Evolutionary conservation across 495 filamentous ascomycete species (phyloP).

Genomic region (Immersiella caudata): DNA sequence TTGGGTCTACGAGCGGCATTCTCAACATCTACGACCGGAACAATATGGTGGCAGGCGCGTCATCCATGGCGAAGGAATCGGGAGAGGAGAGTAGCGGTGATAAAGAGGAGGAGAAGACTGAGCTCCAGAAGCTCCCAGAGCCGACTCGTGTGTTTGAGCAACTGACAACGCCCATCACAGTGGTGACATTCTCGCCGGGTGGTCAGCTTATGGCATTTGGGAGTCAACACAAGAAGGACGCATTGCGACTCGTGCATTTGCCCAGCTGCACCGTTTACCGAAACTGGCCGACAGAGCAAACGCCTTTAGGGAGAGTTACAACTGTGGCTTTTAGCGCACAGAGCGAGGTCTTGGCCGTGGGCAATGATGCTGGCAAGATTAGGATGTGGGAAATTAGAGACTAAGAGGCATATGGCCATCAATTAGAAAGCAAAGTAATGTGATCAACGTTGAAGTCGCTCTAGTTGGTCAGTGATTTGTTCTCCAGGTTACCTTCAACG

Average conservation of each 20-base stretch:
- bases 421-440: background rate
- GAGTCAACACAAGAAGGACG: constrained; percentile 84
- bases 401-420: constrained; percentile 26
- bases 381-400: constrained; percentile 80
- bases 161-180: constrained; percentile 78
- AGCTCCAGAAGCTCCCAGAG: constrained; percentile 64
- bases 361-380: constrained; percentile 83
- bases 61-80: constrained; percentile 37
- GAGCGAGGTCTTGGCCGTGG: constrained; percentile 76
- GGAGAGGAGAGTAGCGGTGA: constrained; percentile 21
- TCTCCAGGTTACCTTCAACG: background rate
- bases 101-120: constrained; percentile 42
- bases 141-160: constrained; percentile 77
- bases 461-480: background rate
- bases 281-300: constrained; percentile 93
- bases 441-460: background rate
- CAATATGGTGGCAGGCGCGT: constrained; percentile 49
- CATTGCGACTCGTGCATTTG: constrained; percentile 84
- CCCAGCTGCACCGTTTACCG: constrained; percentile 90
- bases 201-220: constrained; percentile 86
- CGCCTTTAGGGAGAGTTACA: constrained; percentile 83
- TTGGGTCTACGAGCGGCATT: constrained; percentile 82
- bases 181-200: constrained; percentile 79
- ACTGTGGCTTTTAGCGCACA: constrained; percentile 73
- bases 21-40: constrained; percentile 91